Evolutionary conservation across 2,329 filamentous ascomycete species (phyloP), one percentile per base, ranked within the genome.

Genomic region (Alternaria brassicicola): DNA sequence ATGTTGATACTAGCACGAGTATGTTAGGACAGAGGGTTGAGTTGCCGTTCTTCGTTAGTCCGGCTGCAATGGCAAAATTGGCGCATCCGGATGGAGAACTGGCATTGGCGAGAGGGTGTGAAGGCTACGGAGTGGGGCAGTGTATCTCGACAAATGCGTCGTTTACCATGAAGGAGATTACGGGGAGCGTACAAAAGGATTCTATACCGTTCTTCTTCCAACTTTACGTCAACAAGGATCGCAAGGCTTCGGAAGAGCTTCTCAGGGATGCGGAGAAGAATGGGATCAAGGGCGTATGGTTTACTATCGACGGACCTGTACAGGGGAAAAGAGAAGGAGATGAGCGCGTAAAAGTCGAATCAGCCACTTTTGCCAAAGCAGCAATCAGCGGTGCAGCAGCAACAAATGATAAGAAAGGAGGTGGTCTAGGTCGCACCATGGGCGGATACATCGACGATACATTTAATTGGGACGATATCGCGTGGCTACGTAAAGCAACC

Each of bases 391-490:
- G 82, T 2, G 79, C 79, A 26, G 76, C 75, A 54, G 80, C 79
- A 1, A 78, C 77, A 33, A 84, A 84, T 59, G 85, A 88, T 63
- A 73, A 72, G 10, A 84, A 84, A 53, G 86, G 86, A 1, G 83
- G 83, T 0, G 82, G 84, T 0, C 73, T 88, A 31, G 86, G 84
- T 0, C 75, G 86, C 7, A 79, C 84, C 30, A 87, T 87, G 80
- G 85, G 83, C 0, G 72, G 72, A 1, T 88, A 84, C 69, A 80
- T 84, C 74, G 56, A 76, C 75, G 67, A 47, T 3, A 47, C 43
- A 0, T 47, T 47, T 1, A 47, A 35, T 9, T 47, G 43, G 43
- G 13, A 74, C 4, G 80, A 87, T 43, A 69, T 80, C 21, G 62
- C 62, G 3, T 80, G 78, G 78, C 52, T 80, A 46, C 63, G 76